Evolutionary conservation across 768 basidiomycete genomes (phyloP).

Genomic region (Collybiopsis confluens): DNA sequence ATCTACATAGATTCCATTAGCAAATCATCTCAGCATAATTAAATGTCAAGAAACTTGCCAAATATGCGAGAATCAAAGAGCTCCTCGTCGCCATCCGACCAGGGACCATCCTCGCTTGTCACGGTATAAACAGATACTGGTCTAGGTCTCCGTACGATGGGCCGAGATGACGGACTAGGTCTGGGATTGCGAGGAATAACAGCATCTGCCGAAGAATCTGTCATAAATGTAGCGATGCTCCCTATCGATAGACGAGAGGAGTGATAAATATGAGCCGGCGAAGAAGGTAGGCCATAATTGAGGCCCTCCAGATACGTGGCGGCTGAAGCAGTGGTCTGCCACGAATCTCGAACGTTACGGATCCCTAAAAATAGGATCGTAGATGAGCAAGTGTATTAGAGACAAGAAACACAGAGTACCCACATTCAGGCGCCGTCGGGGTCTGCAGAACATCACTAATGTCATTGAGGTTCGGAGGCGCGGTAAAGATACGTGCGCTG

Average conservation of each 20-base stretch:
- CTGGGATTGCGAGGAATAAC: slow-evolving; percentile 39
- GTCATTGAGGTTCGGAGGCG: not conserved
- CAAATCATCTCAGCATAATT: not conserved
- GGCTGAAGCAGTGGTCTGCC: slow-evolving; percentile 37
- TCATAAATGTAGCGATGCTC: slow-evolving; percentile 55
- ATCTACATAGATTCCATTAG: slow-evolving; percentile 22
- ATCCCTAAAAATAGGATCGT: slow-evolving; percentile 11
- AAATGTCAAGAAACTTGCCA: slow-evolving; percentile 23
- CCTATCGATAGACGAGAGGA: slow-evolving; percentile 37
- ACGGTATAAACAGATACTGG: slow-evolving; percentile 2
- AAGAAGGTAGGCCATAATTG: slow-evolving; percentile 27
- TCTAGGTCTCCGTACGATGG: slow-evolving; percentile 2
- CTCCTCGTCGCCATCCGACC: slow-evolving; percentile 33
- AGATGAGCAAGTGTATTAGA: not conserved
- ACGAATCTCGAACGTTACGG: slow-evolving; percentile 36
- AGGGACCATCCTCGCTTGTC: slow-evolving; percentile 32
- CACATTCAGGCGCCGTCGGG: not conserved
- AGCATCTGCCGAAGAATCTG: slow-evolving; percentile 54
- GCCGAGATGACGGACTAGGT: not conserved
- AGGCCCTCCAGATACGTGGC: slow-evolving; percentile 38
- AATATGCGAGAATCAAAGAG: slow-evolving; percentile 26
- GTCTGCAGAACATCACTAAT: not conserved
- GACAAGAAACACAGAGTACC: not conserved
- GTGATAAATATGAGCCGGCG: slow-evolving; percentile 26
- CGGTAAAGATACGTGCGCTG: slow-evolving; percentile 9